Percentiles rank a stretch among this genome's conserved stretches.
Conservation (phyloP, 2,329 filamentous ascomycete species). For the Penicillium vulpinum region DNA sequence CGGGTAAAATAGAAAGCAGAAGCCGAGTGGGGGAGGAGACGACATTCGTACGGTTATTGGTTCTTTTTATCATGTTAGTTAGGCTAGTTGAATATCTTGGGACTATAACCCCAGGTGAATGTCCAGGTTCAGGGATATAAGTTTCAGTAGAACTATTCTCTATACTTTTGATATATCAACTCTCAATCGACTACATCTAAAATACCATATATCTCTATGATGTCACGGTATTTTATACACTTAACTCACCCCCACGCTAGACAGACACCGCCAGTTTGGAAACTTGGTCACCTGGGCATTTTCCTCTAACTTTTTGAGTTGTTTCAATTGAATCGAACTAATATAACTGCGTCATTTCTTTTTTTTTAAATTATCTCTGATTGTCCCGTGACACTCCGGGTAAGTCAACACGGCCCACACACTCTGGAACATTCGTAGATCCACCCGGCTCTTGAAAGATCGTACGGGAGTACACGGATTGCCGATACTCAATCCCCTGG, state of each 20-base stretch:
- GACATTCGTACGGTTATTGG: not conserved
- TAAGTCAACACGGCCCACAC: constrained; percentile 5
- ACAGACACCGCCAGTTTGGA: constrained; percentile 1
- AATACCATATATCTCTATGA: not conserved
- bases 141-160: too few relatives aligned
- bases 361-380: not conserved
- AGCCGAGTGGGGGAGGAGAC: constrained; percentile 30
- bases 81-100: not conserved
- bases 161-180: not conserved
- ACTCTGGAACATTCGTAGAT: not conserved
- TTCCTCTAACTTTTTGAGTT: not conserved
- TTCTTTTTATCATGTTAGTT: not conserved
- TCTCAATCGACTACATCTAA: not conserved
- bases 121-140: not conserved
- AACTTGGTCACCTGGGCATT: not conserved
- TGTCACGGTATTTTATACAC: constrained; percentile 6
- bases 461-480: not conserved
- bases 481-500: not conserved
- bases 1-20: constrained; percentile 23
- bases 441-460: not conserved
- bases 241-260: constrained; percentile 9
- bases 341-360: not conserved
- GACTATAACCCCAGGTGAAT: not conserved
- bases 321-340: not conserved
- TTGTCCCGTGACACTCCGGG: not conserved